Base-by-base conservation (phyloP, 495 filamentous ascomycete species). In the Penicillium crystallinum region DNA sequence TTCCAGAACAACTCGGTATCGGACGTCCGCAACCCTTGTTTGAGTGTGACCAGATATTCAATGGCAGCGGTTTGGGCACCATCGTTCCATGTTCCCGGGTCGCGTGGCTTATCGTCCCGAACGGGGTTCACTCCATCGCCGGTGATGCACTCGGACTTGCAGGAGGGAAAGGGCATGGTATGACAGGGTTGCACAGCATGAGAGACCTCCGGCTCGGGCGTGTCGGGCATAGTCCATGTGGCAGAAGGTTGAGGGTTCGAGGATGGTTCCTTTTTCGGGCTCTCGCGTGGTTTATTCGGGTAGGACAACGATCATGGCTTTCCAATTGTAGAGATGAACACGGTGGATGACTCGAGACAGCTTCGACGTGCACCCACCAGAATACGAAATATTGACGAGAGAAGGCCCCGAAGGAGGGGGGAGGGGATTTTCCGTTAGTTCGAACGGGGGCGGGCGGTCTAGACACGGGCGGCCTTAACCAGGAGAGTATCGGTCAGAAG, bases 1-100 rank as follows among this genome's bases (percentile, higher is more conserved):
- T 71, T 72, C 86, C 85, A 90, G 63, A 90, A 89, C 34, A 80
- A 75, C 41, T 82, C 78, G 4, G 79, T 77, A 23, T 78, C 73
- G 34, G 81, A 68, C 25, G 67, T 67, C 33, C 74, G 74, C 31
- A 90, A 68, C 18, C 66, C 71, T 50, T 72, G 70, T 61, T 90
- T 91, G 38, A 91, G 74, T 23, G 72, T 63, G 7, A 88, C 76
- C 35, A 89, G 66, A 17, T 75, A 66, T 58, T 89, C 84, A 17
- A 81, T 75, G 18, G 84, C 84, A 66, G 79, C 73, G 60, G 74
- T 84, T 56, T 90, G 83, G 17, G 70, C 65, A 10, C 65, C 65
- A 11, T 75, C 66, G 51, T 78, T 82, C 59, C 80, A 74, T 50
- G 65, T 68, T 53, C 57, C 54, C 56, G 76, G 59, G 49, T 68